phyloP scores from a whole-genome alignment of 2,329 filamentous ascomycete species.

The Xylariales sp. region DNA sequence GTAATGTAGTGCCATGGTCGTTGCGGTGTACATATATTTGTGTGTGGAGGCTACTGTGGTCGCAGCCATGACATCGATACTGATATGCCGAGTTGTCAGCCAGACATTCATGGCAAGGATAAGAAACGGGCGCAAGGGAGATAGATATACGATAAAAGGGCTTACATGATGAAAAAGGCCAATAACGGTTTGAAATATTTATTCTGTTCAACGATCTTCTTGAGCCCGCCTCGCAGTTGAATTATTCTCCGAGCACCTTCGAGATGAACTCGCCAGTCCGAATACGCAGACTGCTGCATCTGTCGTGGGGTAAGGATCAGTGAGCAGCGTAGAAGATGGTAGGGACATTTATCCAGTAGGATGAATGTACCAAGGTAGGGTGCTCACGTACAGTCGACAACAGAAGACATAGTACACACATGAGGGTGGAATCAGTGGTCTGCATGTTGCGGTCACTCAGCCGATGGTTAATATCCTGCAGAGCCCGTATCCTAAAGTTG shows the following conservation, averaged over 20 bases:
- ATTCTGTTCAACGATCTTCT: constrained; percentile 8
- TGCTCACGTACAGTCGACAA: constrained; percentile 10
- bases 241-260: constrained; percentile 12
- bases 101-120: too few relatives aligned
- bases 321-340: too few relatives aligned
- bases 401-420: constrained; percentile 14
- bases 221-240: constrained; percentile 9
- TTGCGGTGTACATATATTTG: constrained; percentile 8
- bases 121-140: not conserved
- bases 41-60: constrained; percentile 11
- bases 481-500: constrained; percentile 9
- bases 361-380: too few relatives aligned
- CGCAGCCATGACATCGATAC: constrained; percentile 12
- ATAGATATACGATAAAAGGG: not conserved
- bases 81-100: too few relatives aligned
- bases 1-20: constrained; percentile 11
- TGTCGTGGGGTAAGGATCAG: not conserved
- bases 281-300: constrained; percentile 12
- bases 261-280: constrained; percentile 12
- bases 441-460: constrained; percentile 10
- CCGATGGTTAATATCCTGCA: constrained; percentile 10
- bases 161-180: constrained; percentile 11
- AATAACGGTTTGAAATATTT: constrained; percentile 11
- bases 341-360: too few relatives aligned
- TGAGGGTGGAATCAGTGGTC: constrained; percentile 13